A percentile compares a stretch with the other conserved stretches of the same genome.
Conservation (phyloP, 495 filamentous ascomycete species). For the Podospora conica region DNA sequence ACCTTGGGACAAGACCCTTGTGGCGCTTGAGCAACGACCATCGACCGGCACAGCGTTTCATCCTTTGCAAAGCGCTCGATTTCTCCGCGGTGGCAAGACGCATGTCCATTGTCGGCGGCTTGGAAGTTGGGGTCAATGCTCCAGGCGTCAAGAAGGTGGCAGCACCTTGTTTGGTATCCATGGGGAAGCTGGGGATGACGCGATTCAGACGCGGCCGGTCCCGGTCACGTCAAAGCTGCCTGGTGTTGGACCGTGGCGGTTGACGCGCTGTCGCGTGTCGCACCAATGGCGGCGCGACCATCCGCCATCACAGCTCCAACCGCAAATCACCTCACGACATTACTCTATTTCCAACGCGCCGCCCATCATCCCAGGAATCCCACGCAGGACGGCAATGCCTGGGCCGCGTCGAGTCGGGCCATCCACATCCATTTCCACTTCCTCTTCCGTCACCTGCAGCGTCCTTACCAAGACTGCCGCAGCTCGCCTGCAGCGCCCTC, state of each 20-base stretch:
- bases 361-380: constrained; percentile 16
- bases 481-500: constrained; percentile 6
- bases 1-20: constrained; percentile 1
- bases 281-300: constrained; percentile 24
- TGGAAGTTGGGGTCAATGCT: neutral
- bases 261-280: constrained; percentile 20
- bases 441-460: constrained; percentile 4
- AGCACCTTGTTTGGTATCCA: neutral
- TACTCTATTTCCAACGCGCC: constrained; percentile 20
- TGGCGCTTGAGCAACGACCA: neutral
- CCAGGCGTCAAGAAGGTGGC: neutral
- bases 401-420: constrained; percentile 16
- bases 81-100: constrained; percentile 5
- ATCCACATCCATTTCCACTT: constrained; percentile 10
- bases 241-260: neutral
- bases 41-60: constrained; percentile 1
- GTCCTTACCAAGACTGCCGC: constrained; percentile 7
- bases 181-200: constrained; percentile 17
- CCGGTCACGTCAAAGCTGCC: constrained; percentile 12
- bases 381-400: constrained; percentile 7
- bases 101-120: neutral
- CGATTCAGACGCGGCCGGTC: constrained; percentile 22
- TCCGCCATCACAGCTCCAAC: constrained; percentile 1
- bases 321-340: constrained; percentile 14
- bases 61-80: neutral